phyloP scores from a whole-genome alignment of 176 grass and related monocot genomes.

The Carex scoparia region DNA sequence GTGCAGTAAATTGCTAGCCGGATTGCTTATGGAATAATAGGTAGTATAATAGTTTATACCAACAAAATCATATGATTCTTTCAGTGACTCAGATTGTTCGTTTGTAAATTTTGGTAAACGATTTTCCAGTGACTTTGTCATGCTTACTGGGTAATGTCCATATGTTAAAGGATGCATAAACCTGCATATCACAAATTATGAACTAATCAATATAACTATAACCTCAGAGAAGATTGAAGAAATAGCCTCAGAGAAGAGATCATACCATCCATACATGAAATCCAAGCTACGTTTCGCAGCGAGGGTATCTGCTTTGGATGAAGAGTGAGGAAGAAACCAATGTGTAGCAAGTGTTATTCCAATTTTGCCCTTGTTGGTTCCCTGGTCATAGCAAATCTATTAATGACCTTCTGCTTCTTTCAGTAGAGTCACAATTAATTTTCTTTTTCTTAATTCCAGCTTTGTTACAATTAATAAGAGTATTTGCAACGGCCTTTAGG shows the following conservation, averaged over 20 bases:
- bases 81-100: slow-evolving; percentile 33
- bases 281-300: slow-evolving; percentile 31
- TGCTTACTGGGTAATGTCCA: slow-evolving; percentile 30
- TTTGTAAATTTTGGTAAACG: slow-evolving; percentile 34
- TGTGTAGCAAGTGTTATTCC: slow-evolving; percentile 28
- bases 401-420: too few relatives aligned
- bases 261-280: slow-evolving; percentile 32
- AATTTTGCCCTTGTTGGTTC: slow-evolving; percentile 28
- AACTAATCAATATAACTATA: not conserved
- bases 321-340: slow-evolving; percentile 22
- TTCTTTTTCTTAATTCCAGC: too few relatives aligned
- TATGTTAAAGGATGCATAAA: slow-evolving; percentile 29
- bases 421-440: too few relatives aligned
- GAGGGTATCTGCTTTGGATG: not conserved
- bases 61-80: slow-evolving; percentile 38
- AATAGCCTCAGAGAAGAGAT: not conserved
- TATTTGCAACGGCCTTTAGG: too few relatives aligned
- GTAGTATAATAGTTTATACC: slow-evolving; percentile 41
- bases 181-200: not conserved
- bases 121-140: slow-evolving; percentile 19
- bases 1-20: not conserved
- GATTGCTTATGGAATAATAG: slow-evolving; percentile 22
- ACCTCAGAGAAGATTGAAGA: not conserved
- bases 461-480: too few relatives aligned
- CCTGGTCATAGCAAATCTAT: not conserved